Conservation (phyloP, 164 flowering plant genomes). For the Annona cherimola region DNA sequence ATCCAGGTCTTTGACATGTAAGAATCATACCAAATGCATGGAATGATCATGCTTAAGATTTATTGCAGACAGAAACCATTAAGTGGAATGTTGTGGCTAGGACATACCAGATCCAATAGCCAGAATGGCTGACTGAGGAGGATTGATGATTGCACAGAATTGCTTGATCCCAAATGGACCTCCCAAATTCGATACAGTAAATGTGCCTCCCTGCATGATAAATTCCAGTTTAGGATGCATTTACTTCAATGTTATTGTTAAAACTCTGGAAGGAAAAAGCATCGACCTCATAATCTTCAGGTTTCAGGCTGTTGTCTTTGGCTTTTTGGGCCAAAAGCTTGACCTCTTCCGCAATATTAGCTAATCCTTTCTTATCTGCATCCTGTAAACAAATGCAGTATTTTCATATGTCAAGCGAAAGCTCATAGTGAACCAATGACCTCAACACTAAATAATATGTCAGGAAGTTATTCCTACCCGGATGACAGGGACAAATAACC, state of each 20-base stretch:
- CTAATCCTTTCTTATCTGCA: constrained; percentile 94
- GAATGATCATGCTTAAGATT: neutral
- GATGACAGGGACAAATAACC: constrained; percentile 84
- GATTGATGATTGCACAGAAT: constrained; percentile 88
- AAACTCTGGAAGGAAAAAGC: no score
- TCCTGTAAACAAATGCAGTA: constrained; percentile 45
- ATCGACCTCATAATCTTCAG: constrained; percentile 94
- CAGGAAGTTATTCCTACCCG: constrained; percentile 39
- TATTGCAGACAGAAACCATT: neutral
- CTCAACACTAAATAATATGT: no score
- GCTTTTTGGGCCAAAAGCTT: constrained; percentile 84
- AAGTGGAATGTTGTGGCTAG: neutral
- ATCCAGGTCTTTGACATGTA: neutral
- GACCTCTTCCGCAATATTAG: constrained; percentile 77
- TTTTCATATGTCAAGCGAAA: no score
- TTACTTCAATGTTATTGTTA: no score
- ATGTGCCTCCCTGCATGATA: no score
- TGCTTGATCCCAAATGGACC: constrained; percentile 89
- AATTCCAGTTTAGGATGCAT: no score
- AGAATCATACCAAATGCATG: neutral
- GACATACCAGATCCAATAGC: constrained; percentile 93
- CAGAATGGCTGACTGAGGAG: constrained; percentile 94
- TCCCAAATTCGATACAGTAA: no score
- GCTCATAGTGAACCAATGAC: no score
- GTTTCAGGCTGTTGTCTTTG: constrained; percentile 84